Evolutionary conservation across 2,329 filamentous ascomycete genomes (phyloP), one percentile per base, ranked within the genome.

Genomic region (Pseudocercospora cruenta): DNA sequence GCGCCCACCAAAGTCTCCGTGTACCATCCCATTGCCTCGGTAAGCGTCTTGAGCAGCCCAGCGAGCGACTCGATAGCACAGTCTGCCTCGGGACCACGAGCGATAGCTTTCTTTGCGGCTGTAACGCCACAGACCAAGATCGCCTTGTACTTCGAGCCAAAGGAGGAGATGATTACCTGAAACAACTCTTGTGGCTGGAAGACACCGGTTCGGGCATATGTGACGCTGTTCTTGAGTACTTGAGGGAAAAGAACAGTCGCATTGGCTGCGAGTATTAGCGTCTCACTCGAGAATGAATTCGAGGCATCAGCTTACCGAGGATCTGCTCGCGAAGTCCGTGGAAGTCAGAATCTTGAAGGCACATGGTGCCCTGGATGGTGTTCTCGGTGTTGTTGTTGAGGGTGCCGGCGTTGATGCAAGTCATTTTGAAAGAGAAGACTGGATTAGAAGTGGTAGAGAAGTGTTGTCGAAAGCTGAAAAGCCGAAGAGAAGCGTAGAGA

Each of bases 211-310:
- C 14, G 12, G 14, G 21, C 16, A 36, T 60, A 62, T 1, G 62
- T 60, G 26, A n/a, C 22, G 19, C 58, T 62, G 6, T 22, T 47
- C 43, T 24, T 22, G 14, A 65, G 39, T 1, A 68, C 31, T 28
- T 67, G 68, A 4, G 65, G 68, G 36, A 66, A 69, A 1, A 68
- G 60, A 3, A 61, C 59, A n/a, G 59, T 55, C 14, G 68, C 68
- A 22, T 69, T 69, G 14, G 68, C 68, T 69, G 39, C 12, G 9
- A 22, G 12, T 16, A 49, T 69, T 36, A 68, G 68, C 31, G 21
- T 55, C 22, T 22, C 3, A 26, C 9, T 43, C 16, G 26, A 21
- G 43, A 14, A 8, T 6, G 24, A 57, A 21, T 2, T 28, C 26
- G 49, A 24, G 22, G 12, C 22, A 16, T 14, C 9, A 21, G 28